These are phyloP conservation scores for Phylloporus rhodoxanthus DNA, from an alignment of 768 basidiomycete genomes.

Conservation along the genomic window DNA sequence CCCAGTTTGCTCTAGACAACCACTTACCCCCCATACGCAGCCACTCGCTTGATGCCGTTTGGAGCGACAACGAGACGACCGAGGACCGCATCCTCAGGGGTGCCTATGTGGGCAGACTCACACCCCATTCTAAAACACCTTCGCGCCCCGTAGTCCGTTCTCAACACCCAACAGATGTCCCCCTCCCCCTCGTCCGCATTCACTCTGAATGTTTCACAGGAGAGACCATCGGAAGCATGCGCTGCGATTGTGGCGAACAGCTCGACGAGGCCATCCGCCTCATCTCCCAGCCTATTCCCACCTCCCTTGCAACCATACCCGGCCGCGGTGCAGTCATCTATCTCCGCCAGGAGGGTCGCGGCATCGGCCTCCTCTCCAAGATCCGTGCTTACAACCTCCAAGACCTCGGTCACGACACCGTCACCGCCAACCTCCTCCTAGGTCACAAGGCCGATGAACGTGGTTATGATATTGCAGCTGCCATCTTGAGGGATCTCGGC, in stretches of 20 bases:
- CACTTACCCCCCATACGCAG: conserved; percentile 68
- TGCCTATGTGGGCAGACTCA: conserved; percentile 84
- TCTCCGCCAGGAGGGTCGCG: conserved; percentile 94
- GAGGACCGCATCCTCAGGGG: conserved; percentile 92
- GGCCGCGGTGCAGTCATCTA: conserved; percentile 93
- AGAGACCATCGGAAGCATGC: conserved; percentile 95
- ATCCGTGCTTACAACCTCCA: conserved; percentile 97
- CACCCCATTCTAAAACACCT: conserved; percentile 44
- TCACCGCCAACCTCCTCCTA: conserved; percentile 91
- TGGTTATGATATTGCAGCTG: conserved; percentile 85
- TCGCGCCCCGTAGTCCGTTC: conserved; percentile 32
- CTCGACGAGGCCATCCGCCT: conserved; percentile 94
- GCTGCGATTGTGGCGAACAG: conserved; percentile 98
- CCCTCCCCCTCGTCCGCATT: conserved; percentile 83
- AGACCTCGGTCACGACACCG: conserved; percentile 98
- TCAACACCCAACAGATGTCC: conserved; percentile 32
- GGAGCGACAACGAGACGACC: conserved; percentile 82
- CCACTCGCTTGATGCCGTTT: conserved; percentile 71
- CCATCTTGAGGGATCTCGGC: conserved; percentile 83
- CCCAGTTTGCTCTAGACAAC: conserved; percentile 58
- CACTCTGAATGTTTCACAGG: conserved; percentile 99
- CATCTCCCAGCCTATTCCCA: conserved; percentile 67
- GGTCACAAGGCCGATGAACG: conserved; percentile 94
- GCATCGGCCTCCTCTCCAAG: conserved; percentile 93
- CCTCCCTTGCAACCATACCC: conserved; percentile 45